Conservation (phyloP, 2,329 filamentous ascomycete species). For the Fusarium nurragi region DNA sequence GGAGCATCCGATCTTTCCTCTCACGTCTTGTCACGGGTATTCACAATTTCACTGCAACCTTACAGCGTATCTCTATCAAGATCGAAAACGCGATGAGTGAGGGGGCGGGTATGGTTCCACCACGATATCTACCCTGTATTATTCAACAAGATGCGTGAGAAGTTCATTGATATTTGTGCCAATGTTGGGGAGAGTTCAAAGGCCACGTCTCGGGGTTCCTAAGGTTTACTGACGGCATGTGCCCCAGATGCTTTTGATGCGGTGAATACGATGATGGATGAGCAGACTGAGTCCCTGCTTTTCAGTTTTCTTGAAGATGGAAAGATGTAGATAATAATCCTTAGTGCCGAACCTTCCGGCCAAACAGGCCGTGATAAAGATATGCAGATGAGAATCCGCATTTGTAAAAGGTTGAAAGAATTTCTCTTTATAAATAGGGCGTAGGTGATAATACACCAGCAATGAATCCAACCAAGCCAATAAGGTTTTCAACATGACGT, state of each 20-base stretch:
- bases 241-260: not conserved
- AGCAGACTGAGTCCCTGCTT: not conserved
- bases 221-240: not conserved
- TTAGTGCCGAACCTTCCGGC: too few relatives aligned
- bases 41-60: not conserved
- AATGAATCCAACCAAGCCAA: not conserved
- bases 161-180: not conserved
- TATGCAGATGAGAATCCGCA: too few relatives aligned
- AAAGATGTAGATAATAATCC: too few relatives aligned
- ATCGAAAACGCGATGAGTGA: constrained; percentile 3
- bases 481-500: not conserved
- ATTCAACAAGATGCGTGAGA: constrained; percentile 1
- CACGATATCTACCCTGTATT: not conserved
- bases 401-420: too few relatives aligned
- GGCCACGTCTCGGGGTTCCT: not conserved
- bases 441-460: too few relatives aligned
- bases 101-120: not conserved
- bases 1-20: not conserved
- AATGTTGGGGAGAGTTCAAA: constrained; percentile 3
- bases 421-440: too few relatives aligned
- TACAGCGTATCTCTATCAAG: not conserved
- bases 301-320: not conserved
- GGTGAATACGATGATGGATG: not conserved
- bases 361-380: too few relatives aligned
- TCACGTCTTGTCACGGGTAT: not conserved